These are phyloP conservation scores for Usnea hakonensis DNA, from an alignment of 495 filamentous ascomycete species.

Conservation along the genomic window DNA sequence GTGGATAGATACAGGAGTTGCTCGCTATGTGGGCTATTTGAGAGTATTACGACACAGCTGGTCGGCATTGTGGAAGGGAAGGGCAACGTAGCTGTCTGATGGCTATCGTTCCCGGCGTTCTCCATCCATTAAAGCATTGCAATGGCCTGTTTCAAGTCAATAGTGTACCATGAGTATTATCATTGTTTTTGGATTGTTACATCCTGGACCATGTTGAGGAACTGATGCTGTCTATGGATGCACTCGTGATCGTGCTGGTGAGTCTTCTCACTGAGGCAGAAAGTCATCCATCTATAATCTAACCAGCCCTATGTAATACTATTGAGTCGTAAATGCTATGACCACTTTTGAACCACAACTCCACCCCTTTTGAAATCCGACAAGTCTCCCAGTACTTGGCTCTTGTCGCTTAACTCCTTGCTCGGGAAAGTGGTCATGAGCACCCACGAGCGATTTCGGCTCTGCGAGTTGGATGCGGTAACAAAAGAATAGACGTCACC, in stretches of 20 bases:
- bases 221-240: neutral
- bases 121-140: neutral
- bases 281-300: neutral
- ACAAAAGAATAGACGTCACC: conserved; percentile 89
- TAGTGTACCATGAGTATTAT: neutral
- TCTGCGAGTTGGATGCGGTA: conserved; percentile 52
- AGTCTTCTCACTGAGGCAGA: neutral
- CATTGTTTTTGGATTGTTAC: neutral
- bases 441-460: conserved; percentile 58
- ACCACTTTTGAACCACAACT: conserved; percentile 85
- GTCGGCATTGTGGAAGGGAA: conserved; percentile 14
- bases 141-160: neutral
- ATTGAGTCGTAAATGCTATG: conserved; percentile 29
- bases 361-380: conserved; percentile 77
- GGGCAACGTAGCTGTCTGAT: conserved; percentile 2
- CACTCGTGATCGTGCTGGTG: neutral
- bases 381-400: conserved; percentile 61
- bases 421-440: conserved; percentile 95
- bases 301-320: conserved; percentile 9
- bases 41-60: conserved; percentile 48
- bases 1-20: conserved; percentile 74
- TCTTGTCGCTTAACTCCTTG: conserved; percentile 78
- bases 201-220: neutral
- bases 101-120: neutral
- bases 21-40: conserved; percentile 67